Base-by-base conservation (phyloP, 1,284 basidiomycete genomes). In the Xerocomus amazonicus region DNA sequence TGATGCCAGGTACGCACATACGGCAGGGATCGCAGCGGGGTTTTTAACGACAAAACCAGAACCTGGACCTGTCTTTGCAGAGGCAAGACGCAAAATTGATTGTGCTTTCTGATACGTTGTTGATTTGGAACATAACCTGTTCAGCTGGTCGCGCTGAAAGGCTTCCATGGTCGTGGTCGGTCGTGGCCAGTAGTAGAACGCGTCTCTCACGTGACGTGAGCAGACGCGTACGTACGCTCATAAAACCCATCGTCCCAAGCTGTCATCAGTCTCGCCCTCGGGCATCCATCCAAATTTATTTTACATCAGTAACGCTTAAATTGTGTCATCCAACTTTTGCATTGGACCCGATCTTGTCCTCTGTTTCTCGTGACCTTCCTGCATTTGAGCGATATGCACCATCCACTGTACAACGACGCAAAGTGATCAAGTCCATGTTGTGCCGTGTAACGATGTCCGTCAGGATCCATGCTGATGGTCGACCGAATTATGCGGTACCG, bases 361-460 rank as follows among this genome's bases (percentile, higher is more conserved):
- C 65, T 31, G 59, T 52, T 40, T 64, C 61, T 19, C 61, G 56
- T 12, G 46, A 55, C 3, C 47, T 48, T 60, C 47, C 61, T 55
- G 1, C 32, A 51, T 29, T 52, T 39, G 4, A 49, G 40, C 4
- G 44, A 51, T 14, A 9, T 37, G 44, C 26, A 51, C 65, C 52
- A 56, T 1, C 75, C 54, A 3, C 81, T 80, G 48, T 79, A 84
- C 36, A 75, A 48, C 12, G 60, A 53, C 0, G 72, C 71, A 56
- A 73, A 80, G 58, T 81, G 76, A 3, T 75, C 71, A 14, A 87
- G 67, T 6, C 82, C 68, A 27, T 84, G 74, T 55, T 81, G 76
- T 2, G 70, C 53, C 63, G 85, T 86, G 53, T 75, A 72, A 3
- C 84, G 61, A 60, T 87, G 84, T 50, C 84, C 80, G 55, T 85